phyloP scores from a whole-genome alignment of 805 yeast species.

The Candida silvatica region DNA sequence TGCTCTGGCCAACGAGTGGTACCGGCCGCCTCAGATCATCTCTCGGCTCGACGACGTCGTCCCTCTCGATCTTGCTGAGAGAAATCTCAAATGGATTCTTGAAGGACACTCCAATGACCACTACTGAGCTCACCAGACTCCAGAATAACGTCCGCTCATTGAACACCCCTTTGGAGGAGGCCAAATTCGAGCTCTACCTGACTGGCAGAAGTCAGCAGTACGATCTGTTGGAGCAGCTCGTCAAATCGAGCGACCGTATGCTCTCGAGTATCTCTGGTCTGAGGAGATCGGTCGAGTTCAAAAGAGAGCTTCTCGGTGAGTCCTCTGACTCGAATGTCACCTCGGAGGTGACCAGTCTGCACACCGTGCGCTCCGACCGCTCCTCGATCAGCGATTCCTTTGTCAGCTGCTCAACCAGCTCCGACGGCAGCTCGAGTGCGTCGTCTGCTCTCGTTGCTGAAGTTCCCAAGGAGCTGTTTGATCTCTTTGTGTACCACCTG shows the following conservation, averaged over 20 bases:
- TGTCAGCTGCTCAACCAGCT: neutral
- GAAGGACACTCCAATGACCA: constrained; percentile 35
- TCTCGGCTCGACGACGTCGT: constrained; percentile 42
- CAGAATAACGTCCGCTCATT: constrained; percentile 4
- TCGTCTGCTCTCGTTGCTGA: constrained; percentile 13
- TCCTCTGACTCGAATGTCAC: neutral
- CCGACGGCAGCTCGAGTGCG: constrained; percentile 4
- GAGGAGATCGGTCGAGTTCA: constrained; percentile 60
- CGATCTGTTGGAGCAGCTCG: constrained; percentile 34
- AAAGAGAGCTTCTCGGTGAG: constrained; percentile 37
- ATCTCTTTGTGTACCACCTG: constrained; percentile 54
- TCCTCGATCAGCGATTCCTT: neutral
- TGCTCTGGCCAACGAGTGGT: constrained; percentile 58
- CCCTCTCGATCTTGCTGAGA: constrained; percentile 41
- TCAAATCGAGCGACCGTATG: constrained; percentile 41
- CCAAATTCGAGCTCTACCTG: constrained; percentile 49
- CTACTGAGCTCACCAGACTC: constrained; percentile 23
- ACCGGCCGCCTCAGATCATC: constrained; percentile 32
- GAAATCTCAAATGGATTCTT: constrained; percentile 40
- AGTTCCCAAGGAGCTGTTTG: constrained; percentile 42
- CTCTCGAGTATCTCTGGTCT: constrained; percentile 58
- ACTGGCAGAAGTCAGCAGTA: constrained; percentile 51
- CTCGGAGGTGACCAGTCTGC: neutral
- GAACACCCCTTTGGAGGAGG: constrained; percentile 41
- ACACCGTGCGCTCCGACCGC: neutral